Evolutionary conservation across 2,329 filamentous ascomycete genomes (phyloP).

Genomic region (Fusarium sacchari): DNA sequence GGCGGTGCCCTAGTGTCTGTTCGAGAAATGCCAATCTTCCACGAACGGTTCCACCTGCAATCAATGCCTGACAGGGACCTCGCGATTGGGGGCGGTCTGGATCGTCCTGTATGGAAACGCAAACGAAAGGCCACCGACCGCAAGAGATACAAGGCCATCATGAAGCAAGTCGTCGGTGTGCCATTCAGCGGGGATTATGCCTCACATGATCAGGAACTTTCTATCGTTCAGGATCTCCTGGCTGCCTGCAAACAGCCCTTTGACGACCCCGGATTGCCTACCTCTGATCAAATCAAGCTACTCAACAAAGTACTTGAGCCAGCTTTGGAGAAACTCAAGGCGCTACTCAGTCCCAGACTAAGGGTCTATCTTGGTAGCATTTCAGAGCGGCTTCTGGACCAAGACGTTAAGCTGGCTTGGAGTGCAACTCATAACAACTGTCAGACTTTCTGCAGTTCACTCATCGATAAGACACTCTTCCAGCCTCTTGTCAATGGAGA

Average conservation of each 20-base stretch:
- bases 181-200: constrained; percentile 48
- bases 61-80: constrained; percentile 25
- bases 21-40: constrained; percentile 33
- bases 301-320: constrained; percentile 27
- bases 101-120: constrained; percentile 23
- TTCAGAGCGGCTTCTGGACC: constrained; percentile 42
- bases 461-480: constrained; percentile 48
- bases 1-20: constrained; percentile 43
- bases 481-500: constrained; percentile 35
- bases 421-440: constrained; percentile 49
- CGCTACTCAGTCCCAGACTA: constrained; percentile 38
- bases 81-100: constrained; percentile 23
- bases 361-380: constrained; percentile 48
- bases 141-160: constrained; percentile 51
- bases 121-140: constrained; percentile 4
- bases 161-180: constrained; percentile 54
- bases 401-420: constrained; percentile 45
- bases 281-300: constrained; percentile 12
- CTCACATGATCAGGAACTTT: constrained; percentile 36
- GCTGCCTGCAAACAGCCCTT: constrained; percentile 36
- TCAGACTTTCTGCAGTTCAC: constrained; percentile 50
- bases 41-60: constrained; percentile 37
- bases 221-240: constrained; percentile 44
- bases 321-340: constrained; percentile 34
- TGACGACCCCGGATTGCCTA: constrained; percentile 33